Evolutionary conservation across 129 eudicot species (phyloP).

Genomic region (Pulicaria dysenterica): DNA sequence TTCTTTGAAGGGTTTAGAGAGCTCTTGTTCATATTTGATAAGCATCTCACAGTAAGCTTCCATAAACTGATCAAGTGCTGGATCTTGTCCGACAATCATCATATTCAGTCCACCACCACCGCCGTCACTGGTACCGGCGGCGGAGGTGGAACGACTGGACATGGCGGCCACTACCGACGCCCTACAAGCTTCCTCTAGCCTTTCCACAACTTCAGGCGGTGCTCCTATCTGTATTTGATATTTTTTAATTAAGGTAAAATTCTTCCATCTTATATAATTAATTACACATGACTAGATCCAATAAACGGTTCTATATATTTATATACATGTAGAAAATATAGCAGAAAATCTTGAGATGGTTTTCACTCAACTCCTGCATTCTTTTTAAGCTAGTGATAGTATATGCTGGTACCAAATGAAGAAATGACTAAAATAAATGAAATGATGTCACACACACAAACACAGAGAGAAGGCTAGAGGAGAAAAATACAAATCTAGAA

Average conservation of each 20-base stretch:
- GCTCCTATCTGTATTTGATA: constrained; percentile 73
- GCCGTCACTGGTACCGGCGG: constrained; percentile 24
- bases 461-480: not conserved
- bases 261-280: not conserved
- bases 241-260: not conserved
- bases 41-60: constrained; percentile 99
- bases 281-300: not conserved
- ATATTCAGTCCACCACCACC: constrained; percentile 34
- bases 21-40: constrained; percentile 87
- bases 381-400: constrained; percentile 20
- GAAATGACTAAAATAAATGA: constrained; percentile 37
- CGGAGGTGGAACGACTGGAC: constrained; percentile 28
- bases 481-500: constrained; percentile 16
- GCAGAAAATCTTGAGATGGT: not conserved
- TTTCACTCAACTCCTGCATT: not conserved
- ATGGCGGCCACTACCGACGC: constrained; percentile 48
- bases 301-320: not conserved
- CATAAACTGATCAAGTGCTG: constrained; percentile 93
- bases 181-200: constrained; percentile 74
- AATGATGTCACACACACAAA: constrained; percentile 36
- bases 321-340: not conserved
- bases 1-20: constrained; percentile 92
- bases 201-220: constrained; percentile 87
- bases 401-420: constrained; percentile 31
- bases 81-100: constrained; percentile 74